Evolutionary conservation across 1,139 yeast species (phyloP).

Genomic region (Wickerhamomyces sp.): DNA sequence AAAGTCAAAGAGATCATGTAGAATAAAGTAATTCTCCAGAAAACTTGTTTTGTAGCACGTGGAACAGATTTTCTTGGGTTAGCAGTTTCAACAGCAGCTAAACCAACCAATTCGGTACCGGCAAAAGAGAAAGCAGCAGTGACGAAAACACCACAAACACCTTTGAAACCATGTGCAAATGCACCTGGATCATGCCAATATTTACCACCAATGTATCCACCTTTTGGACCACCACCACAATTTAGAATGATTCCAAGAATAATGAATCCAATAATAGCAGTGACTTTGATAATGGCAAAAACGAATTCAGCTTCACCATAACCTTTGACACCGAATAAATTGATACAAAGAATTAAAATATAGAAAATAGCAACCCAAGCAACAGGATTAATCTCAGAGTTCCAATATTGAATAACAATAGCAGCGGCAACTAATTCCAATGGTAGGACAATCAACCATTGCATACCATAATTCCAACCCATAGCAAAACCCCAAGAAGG

Average conservation of each 20-base stretch:
- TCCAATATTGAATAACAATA: constrained; percentile 20
- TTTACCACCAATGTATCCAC: constrained; percentile 21
- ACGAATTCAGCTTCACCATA: constrained; percentile 42
- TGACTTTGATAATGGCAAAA: constrained; percentile 18
- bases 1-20: constrained; percentile 44
- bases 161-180: constrained; percentile 20
- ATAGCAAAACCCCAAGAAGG: constrained; percentile 23
- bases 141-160: constrained; percentile 22
- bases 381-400: constrained; percentile 16
- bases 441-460: constrained; percentile 21
- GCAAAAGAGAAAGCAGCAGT: constrained; percentile 23
- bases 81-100: constrained; percentile 82
- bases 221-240: constrained; percentile 23
- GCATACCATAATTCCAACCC: constrained; percentile 22
- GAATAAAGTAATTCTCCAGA: constrained; percentile 65
- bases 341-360: constrained; percentile 18
- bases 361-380: constrained; percentile 23
- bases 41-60: constrained; percentile 67
- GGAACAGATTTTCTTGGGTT: constrained; percentile 75
- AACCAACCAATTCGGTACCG: constrained; percentile 73
- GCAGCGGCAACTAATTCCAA: constrained; percentile 22
- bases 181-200: constrained; percentile 32
- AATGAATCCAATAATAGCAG: constrained; percentile 18
- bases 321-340: constrained; percentile 37
- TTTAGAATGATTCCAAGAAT: constrained; percentile 19